These are phyloP conservation scores for Penicillium paneum DNA, from an alignment of 2,329 filamentous ascomycete genomes.

Conservation along the genomic window DNA sequence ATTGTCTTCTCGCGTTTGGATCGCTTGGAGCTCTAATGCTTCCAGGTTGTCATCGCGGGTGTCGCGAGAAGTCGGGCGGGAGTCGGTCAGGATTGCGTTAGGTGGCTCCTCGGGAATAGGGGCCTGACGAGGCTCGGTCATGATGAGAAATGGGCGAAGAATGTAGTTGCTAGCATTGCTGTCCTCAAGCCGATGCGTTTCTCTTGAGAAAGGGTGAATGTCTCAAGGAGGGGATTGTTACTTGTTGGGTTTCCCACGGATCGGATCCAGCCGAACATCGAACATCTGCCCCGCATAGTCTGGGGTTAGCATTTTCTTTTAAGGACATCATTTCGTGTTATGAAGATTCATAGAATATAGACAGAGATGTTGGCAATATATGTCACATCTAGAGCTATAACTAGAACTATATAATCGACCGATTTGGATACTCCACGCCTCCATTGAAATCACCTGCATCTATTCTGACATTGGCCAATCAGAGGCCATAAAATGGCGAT, in stretches of 20 bases:
- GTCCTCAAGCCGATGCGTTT: not conserved
- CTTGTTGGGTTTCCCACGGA: constrained; percentile 9
- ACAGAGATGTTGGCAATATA: not conserved
- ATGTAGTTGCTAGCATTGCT: not conserved
- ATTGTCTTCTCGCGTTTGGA: constrained; percentile 30
- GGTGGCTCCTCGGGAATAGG: constrained; percentile 1
- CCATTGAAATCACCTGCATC: not conserved
- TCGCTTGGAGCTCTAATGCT: constrained; percentile 30
- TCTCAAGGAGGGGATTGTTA: not conserved
- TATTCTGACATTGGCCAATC: constrained; percentile 4
- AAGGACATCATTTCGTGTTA: not conserved
- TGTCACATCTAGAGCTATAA: not conserved
- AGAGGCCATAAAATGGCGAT: constrained; percentile 9
- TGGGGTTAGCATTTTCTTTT: not conserved
- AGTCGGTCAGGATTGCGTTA: constrained; percentile 10
- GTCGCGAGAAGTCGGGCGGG: constrained; percentile 5
- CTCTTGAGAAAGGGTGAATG: not conserved
- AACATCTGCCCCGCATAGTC: not conserved
- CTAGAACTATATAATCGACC: too few species aligned
- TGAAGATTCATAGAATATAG: not conserved
- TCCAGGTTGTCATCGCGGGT: constrained; percentile 16
- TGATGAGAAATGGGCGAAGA: not conserved
- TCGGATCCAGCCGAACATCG: constrained; percentile 15
- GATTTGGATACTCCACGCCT: not conserved
- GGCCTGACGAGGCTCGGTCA: constrained; percentile 1